Evolutionary conservation across 176 grass and related monocot genomes (phyloP).

Genomic region (Rhynchospora tenuis): DNA sequence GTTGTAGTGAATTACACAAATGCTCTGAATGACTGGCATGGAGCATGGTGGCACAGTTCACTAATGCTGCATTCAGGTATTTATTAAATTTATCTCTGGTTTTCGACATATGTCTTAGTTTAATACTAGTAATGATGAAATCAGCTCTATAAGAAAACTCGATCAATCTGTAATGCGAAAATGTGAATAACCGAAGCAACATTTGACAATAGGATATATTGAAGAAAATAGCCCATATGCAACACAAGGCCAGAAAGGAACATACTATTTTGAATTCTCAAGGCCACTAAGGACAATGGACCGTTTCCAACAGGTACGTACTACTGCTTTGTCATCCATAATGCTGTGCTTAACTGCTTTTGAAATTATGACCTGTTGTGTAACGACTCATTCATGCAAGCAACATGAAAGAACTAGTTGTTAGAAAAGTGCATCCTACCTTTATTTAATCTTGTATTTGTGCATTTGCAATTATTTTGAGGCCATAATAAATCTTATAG

Average conservation of each 20-base stretch:
- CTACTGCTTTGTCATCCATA: neutral
- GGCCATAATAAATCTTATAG: neutral
- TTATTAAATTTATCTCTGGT: neutral
- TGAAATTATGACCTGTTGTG: neutral
- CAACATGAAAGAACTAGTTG: neutral
- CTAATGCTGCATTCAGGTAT: slow-evolving; percentile 68
- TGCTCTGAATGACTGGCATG: slow-evolving; percentile 95
- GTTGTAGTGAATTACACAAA: slow-evolving; percentile 74
- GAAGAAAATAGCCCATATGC: slow-evolving; percentile 86
- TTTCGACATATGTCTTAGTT: slow-evolving; percentile 13
- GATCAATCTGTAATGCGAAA: slow-evolving; percentile 12
- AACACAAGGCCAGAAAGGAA: slow-evolving; percentile 70
- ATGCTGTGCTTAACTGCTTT: neutral
- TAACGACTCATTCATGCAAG: neutral
- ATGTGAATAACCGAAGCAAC: slow-evolving; percentile 9
- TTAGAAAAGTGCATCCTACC: neutral
- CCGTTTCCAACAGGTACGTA: slow-evolving; percentile 82
- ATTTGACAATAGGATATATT: slow-evolving; percentile 52
- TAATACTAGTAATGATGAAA: neutral
- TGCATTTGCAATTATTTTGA: neutral
- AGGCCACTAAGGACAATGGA: slow-evolving; percentile 96
- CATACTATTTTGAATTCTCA: slow-evolving; percentile 93
- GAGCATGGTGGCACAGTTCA: slow-evolving; percentile 90
- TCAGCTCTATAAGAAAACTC: slow-evolving; percentile 3
- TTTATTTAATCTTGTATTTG: neutral